phyloP scores from a whole-genome alignment of 1,284 basidiomycete species.

The Bjerkandera adusta region DNA sequence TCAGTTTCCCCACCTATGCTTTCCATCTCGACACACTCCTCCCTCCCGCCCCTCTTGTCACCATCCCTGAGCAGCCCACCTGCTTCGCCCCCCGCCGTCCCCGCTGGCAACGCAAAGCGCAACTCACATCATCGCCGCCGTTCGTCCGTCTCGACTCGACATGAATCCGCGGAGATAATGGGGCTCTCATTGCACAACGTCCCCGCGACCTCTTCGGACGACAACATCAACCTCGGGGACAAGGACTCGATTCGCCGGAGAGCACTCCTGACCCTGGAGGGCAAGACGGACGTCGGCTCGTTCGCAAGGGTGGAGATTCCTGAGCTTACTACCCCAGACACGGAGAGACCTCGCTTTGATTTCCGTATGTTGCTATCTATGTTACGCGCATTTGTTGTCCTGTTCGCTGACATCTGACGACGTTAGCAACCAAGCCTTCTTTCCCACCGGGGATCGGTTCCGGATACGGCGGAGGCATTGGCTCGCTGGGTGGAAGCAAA shows the following conservation, averaged over 20 bases:
- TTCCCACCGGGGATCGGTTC: slow-evolving; percentile 46
- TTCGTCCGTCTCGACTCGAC: slow-evolving; percentile 82
- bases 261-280: slow-evolving; percentile 77
- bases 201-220: slow-evolving; percentile 51
- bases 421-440: slow-evolving; percentile 49
- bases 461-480: slow-evolving; percentile 39
- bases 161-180: slow-evolving; percentile 83
- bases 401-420: background rate
- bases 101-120: slow-evolving; percentile 48
- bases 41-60: slow-evolving; percentile 21
- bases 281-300: slow-evolving; percentile 58
- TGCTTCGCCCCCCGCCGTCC: slow-evolving; percentile 28
- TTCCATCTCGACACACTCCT: slow-evolving; percentile 35
- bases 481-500: slow-evolving; percentile 49
- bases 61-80: slow-evolving; percentile 37
- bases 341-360: slow-evolving; percentile 55
- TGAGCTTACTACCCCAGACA: slow-evolving; percentile 58
- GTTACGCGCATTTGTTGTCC: slow-evolving; percentile 12
- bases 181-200: slow-evolving; percentile 67
- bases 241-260: slow-evolving; percentile 76
- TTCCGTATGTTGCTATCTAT: slow-evolving; percentile 52
- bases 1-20: slow-evolving; percentile 45
- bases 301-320: slow-evolving; percentile 79
- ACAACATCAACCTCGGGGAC: slow-evolving; percentile 66
- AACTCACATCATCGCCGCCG: slow-evolving; percentile 76